Percentiles rank a stretch among this genome's conserved stretches.
Conservation (phyloP, 441 rosid species). For the Melianthus villosus region DNA sequence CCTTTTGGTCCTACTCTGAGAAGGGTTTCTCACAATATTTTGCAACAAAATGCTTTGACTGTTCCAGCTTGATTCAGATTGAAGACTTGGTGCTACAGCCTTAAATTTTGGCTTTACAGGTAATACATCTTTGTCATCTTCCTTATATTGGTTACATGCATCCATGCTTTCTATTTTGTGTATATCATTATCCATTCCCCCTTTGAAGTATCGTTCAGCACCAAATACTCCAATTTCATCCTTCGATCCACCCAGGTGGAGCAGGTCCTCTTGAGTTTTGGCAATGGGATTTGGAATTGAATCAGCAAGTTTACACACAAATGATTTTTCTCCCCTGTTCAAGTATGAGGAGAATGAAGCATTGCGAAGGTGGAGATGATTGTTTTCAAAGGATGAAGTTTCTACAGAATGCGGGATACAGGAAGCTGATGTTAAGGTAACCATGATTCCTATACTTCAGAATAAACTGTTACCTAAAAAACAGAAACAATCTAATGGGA, state of each 20-base stretch:
- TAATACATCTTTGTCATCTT: conserved; percentile 13
- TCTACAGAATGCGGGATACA: no score
- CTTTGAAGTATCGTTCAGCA: conserved; percentile 14
- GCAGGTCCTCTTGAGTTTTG: no score
- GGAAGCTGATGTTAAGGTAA: no score
- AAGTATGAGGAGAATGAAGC: no score
- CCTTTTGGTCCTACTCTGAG: conserved; percentile 15
- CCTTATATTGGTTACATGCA: conserved; percentile 10
- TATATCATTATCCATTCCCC: conserved; percentile 16
- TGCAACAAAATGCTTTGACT: conserved; percentile 49
- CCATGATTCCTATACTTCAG: no score
- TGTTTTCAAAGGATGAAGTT: no score
- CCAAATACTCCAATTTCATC: conserved; percentile 13
- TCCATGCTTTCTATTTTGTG: conserved; percentile 18
- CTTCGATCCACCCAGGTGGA: conserved; percentile 7
- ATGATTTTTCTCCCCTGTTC: no score
- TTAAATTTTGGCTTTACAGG: conserved; percentile 10
- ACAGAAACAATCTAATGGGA: no score
- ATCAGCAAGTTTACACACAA: conserved; percentile 13
- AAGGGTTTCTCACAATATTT: no score
- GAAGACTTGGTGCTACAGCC: conserved; percentile 31
- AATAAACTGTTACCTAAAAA: no score
- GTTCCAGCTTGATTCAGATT: conserved; percentile 60
- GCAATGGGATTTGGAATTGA: conserved; percentile 7
- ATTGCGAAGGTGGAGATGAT: no score